Percentiles rank a stretch among this genome's conserved stretches.
These are phyloP conservation scores for Noccaea bulbosa DNA, from an alignment of 345 rosid genomes.

Conservation along the genomic window DNA sequence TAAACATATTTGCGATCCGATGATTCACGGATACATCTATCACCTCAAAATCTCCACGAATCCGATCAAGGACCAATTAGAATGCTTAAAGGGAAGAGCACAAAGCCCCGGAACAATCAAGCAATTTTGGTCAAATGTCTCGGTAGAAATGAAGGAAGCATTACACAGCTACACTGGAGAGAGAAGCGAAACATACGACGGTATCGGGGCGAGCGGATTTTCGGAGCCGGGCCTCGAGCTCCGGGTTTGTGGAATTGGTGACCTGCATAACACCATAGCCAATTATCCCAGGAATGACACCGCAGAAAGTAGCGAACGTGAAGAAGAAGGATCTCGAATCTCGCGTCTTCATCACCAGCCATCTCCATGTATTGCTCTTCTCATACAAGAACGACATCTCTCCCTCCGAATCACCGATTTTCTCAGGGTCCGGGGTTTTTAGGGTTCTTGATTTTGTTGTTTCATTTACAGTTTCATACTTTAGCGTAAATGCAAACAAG, in stretches of 20 bases:
- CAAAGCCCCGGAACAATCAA: background rate
- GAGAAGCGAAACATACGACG: conserved; percentile 45
- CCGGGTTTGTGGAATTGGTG: conserved; percentile 71
- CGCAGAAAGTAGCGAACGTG: conserved; percentile 85
- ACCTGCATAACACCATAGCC: conserved; percentile 92
- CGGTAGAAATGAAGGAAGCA: background rate
- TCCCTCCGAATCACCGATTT: conserved; percentile 20
- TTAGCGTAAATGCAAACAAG: conserved; percentile 8
- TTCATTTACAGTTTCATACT: background rate
- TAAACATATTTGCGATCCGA: conserved; percentile 9
- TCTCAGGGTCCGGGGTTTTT: conserved; percentile 34
- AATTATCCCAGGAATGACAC: conserved; percentile 82
- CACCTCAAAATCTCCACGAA: conserved; percentile 3
- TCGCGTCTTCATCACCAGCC: conserved; percentile 76
- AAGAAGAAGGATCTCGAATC: conserved; percentile 90
- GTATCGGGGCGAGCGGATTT: conserved; percentile 80
- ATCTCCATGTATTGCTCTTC: conserved; percentile 76
- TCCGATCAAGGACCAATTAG: conserved; percentile 11
- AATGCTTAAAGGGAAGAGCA: background rate
- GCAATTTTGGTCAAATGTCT: background rate
- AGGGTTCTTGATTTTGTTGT: conserved; percentile 39
- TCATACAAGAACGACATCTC: conserved; percentile 67
- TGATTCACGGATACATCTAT: background rate
- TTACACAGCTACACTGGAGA: background rate
- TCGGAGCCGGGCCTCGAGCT: conserved; percentile 88